These are phyloP conservation scores for Hymenochaete sp. DNA, from an alignment of 1,284 basidiomycete species.

Conservation along the genomic window DNA sequence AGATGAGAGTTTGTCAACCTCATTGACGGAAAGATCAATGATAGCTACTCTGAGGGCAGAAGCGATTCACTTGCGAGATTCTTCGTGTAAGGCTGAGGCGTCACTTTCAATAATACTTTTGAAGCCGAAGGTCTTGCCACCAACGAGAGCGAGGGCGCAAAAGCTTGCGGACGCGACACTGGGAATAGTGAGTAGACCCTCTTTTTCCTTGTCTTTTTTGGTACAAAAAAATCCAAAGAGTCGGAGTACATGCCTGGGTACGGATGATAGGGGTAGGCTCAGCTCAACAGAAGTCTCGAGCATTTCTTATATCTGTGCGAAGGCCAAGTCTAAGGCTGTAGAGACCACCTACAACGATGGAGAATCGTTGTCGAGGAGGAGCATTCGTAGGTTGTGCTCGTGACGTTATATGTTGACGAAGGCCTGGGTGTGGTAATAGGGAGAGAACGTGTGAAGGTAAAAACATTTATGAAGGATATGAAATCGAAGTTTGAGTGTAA, in stretches of 20 bases:
- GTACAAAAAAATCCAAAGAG: conserved; percentile 18
- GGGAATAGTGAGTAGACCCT: conserved; percentile 54
- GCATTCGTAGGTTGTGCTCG: no score
- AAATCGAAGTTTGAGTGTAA: no score
- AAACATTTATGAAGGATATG: no score
- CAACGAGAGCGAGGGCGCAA: conserved; percentile 84
- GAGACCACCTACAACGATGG: conserved; percentile 62
- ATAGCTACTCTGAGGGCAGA: conserved; percentile 75
- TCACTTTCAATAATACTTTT: conserved; percentile 72
- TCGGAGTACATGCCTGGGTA: conserved; percentile 47
- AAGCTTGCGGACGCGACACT: conserved; percentile 70
- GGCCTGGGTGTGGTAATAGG: no score
- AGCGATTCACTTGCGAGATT: conserved; percentile 79
- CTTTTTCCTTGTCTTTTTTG: conserved; percentile 44
- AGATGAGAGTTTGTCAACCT: conserved; percentile 82
- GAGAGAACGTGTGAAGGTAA: no score
- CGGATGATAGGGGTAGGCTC: conserved; percentile 68
- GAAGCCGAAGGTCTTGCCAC: conserved; percentile 71
- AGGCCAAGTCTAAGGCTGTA: conserved; percentile 69
- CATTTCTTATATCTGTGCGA: conserved; percentile 61
- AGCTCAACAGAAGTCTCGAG: conserved; percentile 80
- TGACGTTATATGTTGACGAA: no score
- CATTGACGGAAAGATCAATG: conserved; percentile 72
- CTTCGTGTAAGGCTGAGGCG: conserved; percentile 69
- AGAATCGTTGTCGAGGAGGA: no score